phyloP scores from a whole-genome alignment of 169 alveolate genomes.

The Neospora caninum region DNA sequence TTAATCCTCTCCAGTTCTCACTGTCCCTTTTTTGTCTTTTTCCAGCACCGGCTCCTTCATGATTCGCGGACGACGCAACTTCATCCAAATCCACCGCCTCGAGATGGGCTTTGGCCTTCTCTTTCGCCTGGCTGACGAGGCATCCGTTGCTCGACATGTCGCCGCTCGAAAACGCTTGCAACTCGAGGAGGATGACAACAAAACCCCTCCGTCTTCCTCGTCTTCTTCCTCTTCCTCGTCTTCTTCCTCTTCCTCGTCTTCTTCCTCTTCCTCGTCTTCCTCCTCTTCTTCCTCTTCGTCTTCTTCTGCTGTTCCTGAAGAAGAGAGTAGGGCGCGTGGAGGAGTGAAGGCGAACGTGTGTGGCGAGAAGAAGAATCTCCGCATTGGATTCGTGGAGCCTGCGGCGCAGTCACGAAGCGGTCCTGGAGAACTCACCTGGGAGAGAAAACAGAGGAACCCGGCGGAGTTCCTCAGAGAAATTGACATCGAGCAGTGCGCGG shows the following conservation, averaged over 20 bases:
- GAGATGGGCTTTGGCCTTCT: constrained; percentile 94
- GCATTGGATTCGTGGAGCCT: not conserved
- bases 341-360: not conserved
- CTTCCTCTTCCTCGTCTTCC: not conserved
- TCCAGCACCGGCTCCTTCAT: constrained; percentile 92
- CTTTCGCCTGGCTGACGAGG: constrained; percentile 71
- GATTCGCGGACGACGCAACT: constrained; percentile 96
- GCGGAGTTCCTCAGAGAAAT: not conserved
- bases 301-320: too few species aligned
- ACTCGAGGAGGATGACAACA: not conserved
- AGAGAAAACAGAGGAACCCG: not conserved
- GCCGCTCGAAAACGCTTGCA: not conserved
- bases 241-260: too few species aligned
- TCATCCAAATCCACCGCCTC: constrained; percentile 87
- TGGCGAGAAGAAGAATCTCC: not conserved
- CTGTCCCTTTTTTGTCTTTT: not conserved
- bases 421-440: not conserved
- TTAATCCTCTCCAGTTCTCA: not conserved
- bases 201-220: not conserved
- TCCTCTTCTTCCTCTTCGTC: not conserved
- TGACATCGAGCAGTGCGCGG: not conserved
- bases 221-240: not conserved
- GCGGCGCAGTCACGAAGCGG: not conserved
- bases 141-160: constrained; percentile 58
- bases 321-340: not conserved